Percentiles rank a stretch among this genome's conserved stretches.
Evolutionary conservation across 768 basidiomycete species (phyloP).

Genomic region (Leccinum boreale): DNA sequence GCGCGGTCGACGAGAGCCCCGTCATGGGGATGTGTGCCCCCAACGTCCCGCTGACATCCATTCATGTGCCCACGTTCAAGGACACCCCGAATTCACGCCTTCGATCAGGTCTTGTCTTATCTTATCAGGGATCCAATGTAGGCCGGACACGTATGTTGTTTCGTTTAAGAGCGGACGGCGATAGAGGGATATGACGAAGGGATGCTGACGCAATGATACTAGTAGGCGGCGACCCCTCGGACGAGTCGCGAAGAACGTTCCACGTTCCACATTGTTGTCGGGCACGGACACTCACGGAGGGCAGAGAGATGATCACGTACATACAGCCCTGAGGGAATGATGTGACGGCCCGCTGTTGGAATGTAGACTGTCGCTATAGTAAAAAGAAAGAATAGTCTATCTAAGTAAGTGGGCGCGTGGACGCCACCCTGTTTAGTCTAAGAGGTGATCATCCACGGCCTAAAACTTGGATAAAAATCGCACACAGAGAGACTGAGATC

Average conservation of each 20-base stretch:
- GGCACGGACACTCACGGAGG: constrained; percentile 5
- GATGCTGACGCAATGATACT: background rate
- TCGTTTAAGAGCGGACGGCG: constrained; percentile 12
- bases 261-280: constrained; percentile 17
- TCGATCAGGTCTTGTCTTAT: constrained; percentile 20
- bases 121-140: constrained; percentile 27
- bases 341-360: constrained; percentile 1
- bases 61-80: too few relatives aligned
- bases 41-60: too few relatives aligned
- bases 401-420: background rate
- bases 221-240: constrained; percentile 12
- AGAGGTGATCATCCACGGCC: background rate
- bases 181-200: constrained; percentile 15
- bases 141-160: constrained; percentile 21
- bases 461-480: constrained; percentile 16
- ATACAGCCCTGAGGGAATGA: constrained; percentile 20
- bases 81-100: too few relatives aligned
- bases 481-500: constrained; percentile 1
- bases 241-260: constrained; percentile 16
- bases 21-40: too few relatives aligned
- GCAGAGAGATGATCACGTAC: constrained; percentile 19
- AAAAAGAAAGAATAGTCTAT: background rate
- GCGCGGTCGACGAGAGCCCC: too few relatives aligned
- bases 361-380: background rate
- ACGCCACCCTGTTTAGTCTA: background rate